These are phyloP conservation scores for Boletus reticulatus DNA, from an alignment of 768 basidiomycete genomes.

Conservation along the genomic window DNA sequence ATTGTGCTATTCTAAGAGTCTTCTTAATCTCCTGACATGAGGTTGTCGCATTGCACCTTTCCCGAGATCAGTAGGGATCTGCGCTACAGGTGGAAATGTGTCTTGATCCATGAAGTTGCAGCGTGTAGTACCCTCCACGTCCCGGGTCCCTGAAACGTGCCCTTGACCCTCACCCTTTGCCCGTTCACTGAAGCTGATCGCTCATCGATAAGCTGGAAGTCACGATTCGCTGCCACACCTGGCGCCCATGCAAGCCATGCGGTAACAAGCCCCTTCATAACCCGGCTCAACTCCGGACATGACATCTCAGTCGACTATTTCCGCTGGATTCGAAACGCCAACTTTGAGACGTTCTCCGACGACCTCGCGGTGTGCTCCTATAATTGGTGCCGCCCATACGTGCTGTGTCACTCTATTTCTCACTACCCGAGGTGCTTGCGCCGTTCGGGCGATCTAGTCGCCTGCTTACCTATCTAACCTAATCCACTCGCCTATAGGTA, in stretches of 20 bases:
- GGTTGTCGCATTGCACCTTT: not conserved
- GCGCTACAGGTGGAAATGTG: not conserved
- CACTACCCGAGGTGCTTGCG: no score
- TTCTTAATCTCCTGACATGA: not conserved
- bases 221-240: conserved; percentile 23
- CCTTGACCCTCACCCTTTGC: conserved; percentile 17
- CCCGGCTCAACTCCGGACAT: not conserved
- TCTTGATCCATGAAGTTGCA: conserved; percentile 7
- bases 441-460: no score
- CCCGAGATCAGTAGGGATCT: not conserved
- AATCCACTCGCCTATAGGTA: no score
- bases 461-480: no score
- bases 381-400: no score
- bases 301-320: conserved; percentile 12
- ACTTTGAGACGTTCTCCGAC: conserved; percentile 6
- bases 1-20: no score
- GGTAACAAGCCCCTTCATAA: not conserved
- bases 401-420: no score
- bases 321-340: conserved; percentile 6
- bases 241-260: not conserved
- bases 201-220: not conserved
- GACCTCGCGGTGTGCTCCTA: not conserved
- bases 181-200: not conserved
- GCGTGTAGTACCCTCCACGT: conserved; percentile 6
- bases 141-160: conserved; percentile 22